A percentile compares a stretch with the other conserved stretches of the same genome.
Evolutionary conservation across 1,284 basidiomycete species (phyloP).

Genomic region (Cryptococcus sp.): DNA sequence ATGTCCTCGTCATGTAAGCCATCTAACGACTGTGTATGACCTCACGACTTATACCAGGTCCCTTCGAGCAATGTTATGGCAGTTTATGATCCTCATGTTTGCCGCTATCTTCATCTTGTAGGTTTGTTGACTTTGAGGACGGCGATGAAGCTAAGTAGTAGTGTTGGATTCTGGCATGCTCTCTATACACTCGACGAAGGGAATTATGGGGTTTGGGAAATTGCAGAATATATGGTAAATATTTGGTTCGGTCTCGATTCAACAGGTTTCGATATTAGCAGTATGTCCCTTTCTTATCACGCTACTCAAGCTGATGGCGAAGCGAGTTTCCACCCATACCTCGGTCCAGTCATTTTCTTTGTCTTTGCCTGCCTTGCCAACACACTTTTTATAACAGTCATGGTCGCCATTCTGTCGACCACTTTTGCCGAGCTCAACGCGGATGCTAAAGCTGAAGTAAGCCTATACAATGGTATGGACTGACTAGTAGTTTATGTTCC

Average conservation of each 20-base stretch:
- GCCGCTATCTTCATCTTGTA: slow-evolving; percentile 14
- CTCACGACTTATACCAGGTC: slow-evolving; percentile 4
- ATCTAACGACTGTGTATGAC: background rate
- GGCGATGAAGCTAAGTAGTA: background rate
- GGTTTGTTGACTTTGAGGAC: background rate
- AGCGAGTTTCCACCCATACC: slow-evolving; percentile 10
- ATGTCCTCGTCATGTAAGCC: slow-evolving; percentile 11
- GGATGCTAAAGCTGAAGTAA: slow-evolving; percentile 11
- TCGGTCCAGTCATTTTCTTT: slow-evolving; percentile 13
- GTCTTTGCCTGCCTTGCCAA: slow-evolving; percentile 12
- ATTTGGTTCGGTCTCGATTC: slow-evolving; percentile 15
- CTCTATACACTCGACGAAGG: slow-evolving; percentile 12
- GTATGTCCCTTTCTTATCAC: slow-evolving; percentile 1
- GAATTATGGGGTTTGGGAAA: slow-evolving; percentile 13
- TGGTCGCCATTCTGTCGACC: slow-evolving; percentile 9
- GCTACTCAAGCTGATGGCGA: background rate
- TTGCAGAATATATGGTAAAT: slow-evolving; percentile 13
- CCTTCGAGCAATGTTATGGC: slow-evolving; percentile 10
- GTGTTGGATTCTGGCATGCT: slow-evolving; percentile 13
- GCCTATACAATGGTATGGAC: background rate
- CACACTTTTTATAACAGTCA: slow-evolving; percentile 10
- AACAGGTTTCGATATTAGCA: slow-evolving; percentile 8
- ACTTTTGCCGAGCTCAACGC: slow-evolving; percentile 12
- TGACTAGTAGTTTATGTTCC: slow-evolving; percentile 8
- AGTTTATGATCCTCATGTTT: slow-evolving; percentile 11